phyloP scores from a whole-genome alignment of 2,329 filamentous ascomycete genomes.

The Hawksworthiomyces lignivorus region DNA sequence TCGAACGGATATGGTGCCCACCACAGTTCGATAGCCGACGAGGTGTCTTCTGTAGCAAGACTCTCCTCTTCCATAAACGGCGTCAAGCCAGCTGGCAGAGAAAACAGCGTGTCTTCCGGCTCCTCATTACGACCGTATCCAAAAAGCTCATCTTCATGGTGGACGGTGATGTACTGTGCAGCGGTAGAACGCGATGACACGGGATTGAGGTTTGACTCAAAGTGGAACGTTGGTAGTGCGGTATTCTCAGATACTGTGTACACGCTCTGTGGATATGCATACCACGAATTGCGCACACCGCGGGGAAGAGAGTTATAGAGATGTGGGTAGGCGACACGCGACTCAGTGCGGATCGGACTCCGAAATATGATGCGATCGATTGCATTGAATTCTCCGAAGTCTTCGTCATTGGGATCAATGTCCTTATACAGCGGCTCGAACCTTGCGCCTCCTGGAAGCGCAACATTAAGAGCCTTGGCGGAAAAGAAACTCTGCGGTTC shows the following conservation, averaged over 20 bases:
- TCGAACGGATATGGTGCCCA: conserved; percentile 98
- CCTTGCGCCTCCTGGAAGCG: conserved; percentile 91
- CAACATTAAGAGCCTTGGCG: conserved; percentile 93
- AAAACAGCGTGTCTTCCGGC: conserved; percentile 73
- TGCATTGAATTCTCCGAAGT: conserved; percentile 98
- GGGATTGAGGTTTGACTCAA: conserved; percentile 95
- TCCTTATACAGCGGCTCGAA: conserved; percentile 98
- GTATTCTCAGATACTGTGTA: conserved; percentile 84
- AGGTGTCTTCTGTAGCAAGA: conserved; percentile 80
- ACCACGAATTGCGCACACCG: conserved; percentile 89
- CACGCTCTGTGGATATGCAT: conserved; percentile 86
- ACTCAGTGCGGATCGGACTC: conserved; percentile 88
- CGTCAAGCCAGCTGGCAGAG: conserved; percentile 69
- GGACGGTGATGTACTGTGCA: conserved; percentile 85
- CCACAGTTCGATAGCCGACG: conserved; percentile 88
- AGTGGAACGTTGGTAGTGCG: conserved; percentile 90
- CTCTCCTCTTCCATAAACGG: conserved; percentile 88
- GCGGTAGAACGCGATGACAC: conserved; percentile 93
- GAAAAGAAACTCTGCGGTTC: conserved; percentile 92
- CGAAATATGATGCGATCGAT: conserved; percentile 99
- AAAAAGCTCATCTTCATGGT: conserved; percentile 91
- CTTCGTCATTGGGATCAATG: conserved; percentile 96
- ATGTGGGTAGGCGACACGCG: conserved; percentile 87
- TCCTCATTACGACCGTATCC: conserved; percentile 68
- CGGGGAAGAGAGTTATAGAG: conserved; percentile 94